A percentile compares a stretch with the other conserved stretches of the same genome.
phyloP scores from a whole-genome alignment of 805 yeast species.

The Torulaspora delbrueckii region DNA sequence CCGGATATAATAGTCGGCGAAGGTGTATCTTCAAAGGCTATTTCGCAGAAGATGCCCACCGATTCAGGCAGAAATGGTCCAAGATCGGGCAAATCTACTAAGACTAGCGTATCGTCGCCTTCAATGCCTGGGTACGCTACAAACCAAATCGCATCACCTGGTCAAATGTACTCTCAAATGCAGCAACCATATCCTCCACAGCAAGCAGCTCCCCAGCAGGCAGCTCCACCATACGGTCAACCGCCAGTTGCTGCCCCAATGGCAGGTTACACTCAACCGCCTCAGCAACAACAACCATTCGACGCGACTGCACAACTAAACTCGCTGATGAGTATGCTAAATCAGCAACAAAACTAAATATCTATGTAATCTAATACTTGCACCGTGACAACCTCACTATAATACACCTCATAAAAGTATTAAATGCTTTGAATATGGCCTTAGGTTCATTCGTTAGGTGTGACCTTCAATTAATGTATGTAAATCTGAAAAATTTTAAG shows the following conservation, averaged over 20 bases:
- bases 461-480: neutral
- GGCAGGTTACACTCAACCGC: conserved; percentile 15
- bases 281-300: conserved; percentile 24
- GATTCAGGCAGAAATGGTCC: conserved; percentile 84
- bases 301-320: conserved; percentile 41
- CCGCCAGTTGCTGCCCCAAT: conserved; percentile 14
- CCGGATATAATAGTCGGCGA: conserved; percentile 97
- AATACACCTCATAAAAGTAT: neutral
- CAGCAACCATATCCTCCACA: conserved; percentile 20
- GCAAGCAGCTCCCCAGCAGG: conserved; percentile 16
- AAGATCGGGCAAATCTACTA: conserved; percentile 62
- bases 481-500: conserved; percentile 6
- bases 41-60: conserved; percentile 88
- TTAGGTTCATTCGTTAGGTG: neutral
- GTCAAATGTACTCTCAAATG: conserved; percentile 22
- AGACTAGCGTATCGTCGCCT: conserved; percentile 26
- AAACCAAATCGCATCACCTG: conserved; percentile 18
- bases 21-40: conserved; percentile 88
- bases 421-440: neutral
- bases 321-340: conserved; percentile 41
- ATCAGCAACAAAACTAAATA: conserved; percentile 34
- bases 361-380: neutral
- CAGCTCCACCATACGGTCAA: conserved; percentile 9
- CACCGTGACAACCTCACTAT: neutral
- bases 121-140: conserved; percentile 21